A percentile compares a stretch with the other conserved stretches of the same genome.
phyloP scores from a whole-genome alignment of 805 yeast genomes.

The Crinitomyces ghanaensis region DNA sequence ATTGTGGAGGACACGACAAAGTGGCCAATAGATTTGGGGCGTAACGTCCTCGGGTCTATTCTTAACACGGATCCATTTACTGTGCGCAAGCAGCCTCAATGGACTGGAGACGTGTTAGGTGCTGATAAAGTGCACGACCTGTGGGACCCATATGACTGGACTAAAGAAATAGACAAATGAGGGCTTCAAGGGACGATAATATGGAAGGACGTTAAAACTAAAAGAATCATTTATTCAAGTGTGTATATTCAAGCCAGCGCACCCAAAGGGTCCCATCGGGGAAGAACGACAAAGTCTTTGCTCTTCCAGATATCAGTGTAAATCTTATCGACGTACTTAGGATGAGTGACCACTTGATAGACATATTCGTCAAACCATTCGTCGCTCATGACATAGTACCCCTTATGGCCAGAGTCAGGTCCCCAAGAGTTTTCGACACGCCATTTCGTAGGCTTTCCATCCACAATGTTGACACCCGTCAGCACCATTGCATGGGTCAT shows the following conservation, averaged over 20 bases:
- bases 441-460: slow-evolving; percentile 53
- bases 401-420: slow-evolving; percentile 51
- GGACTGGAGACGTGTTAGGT: too few species aligned
- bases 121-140: too few species aligned
- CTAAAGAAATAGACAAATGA: too few species aligned
- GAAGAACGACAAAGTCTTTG: slow-evolving; percentile 40
- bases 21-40: slow-evolving; percentile 43
- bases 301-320: slow-evolving; percentile 31
- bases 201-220: too few species aligned
- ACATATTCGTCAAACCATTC: slow-evolving; percentile 65
- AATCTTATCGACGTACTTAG: slow-evolving; percentile 35
- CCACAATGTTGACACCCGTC: slow-evolving; percentile 70
- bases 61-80: too few species aligned
- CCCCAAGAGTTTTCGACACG: slow-evolving; percentile 76
- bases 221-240: too few species aligned
- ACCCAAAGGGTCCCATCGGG: slow-evolving; percentile 76
- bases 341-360: slow-evolving; percentile 56
- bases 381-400: slow-evolving; percentile 61
- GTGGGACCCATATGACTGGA: too few species aligned
- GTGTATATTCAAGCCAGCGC: slow-evolving; percentile 50
- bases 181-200: too few species aligned
- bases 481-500: slow-evolving; percentile 91
- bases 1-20: slow-evolving; percentile 31
- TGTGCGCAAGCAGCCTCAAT: too few species aligned
- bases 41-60: too few species aligned